Conservation (phyloP, 164 flowering plant species). For the Berberis thunbergii region DNA sequence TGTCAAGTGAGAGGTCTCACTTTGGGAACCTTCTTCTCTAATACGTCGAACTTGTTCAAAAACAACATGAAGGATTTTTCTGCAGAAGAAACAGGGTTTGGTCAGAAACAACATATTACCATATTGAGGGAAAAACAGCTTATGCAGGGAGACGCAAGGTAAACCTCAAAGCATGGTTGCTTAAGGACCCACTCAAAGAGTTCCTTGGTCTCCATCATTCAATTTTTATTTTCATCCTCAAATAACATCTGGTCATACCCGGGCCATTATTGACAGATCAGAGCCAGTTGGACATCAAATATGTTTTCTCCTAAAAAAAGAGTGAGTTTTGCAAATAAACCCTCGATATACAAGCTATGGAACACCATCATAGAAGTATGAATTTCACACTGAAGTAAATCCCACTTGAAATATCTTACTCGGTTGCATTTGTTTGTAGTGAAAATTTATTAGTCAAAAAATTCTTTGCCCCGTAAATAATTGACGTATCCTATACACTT, state of each 20-base stretch:
- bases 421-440: too few relatives aligned
- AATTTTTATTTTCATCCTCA: slow-evolving; percentile 84
- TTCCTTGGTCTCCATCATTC: slow-evolving; percentile 93
- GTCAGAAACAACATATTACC: not conserved
- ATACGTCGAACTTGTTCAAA: slow-evolving; percentile 92
- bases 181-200: slow-evolving; percentile 94
- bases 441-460: too few relatives aligned
- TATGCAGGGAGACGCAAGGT: not conserved
- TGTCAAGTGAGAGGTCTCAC: slow-evolving; percentile 33
- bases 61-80: slow-evolving; percentile 98
- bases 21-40: slow-evolving; percentile 82
- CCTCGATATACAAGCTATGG: too few relatives aligned
- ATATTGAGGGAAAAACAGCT: too few relatives aligned
- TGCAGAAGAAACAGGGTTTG: slow-evolving; percentile 27
- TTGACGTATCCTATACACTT: too few relatives aligned
- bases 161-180: slow-evolving; percentile 96
- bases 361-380: too few relatives aligned
- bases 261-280: slow-evolving; percentile 17
- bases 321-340: not conserved
- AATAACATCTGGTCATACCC: slow-evolving; percentile 94
- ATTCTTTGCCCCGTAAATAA: too few relatives aligned
- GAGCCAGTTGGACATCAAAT: not conserved
- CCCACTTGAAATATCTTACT: too few relatives aligned
- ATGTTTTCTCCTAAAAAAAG: not conserved
- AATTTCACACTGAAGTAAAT: too few relatives aligned